Evolutionary conservation across 345 rosid genomes (phyloP).

Genomic region (Eucalyptus erythrocorys): DNA sequence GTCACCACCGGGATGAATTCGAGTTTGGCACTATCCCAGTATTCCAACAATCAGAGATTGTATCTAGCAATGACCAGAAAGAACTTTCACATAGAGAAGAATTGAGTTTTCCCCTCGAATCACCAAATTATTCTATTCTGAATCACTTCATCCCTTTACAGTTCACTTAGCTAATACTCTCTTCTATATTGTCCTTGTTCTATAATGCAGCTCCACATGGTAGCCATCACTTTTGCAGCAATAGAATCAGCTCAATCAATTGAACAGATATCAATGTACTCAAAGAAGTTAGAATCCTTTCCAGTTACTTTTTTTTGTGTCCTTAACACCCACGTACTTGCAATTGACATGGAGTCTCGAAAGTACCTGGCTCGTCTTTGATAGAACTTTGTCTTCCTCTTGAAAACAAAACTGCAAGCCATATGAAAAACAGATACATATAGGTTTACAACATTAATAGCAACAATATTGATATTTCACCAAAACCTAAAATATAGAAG

Average conservation of each 20-base stretch:
- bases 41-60: background rate
- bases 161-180: background rate
- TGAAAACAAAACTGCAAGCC: slow-evolving; percentile 59
- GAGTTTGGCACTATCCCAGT: background rate
- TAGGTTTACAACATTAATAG: background rate
- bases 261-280: background rate
- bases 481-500: background rate
- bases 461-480: background rate
- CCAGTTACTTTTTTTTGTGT: background rate
- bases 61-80: background rate
- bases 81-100: background rate
- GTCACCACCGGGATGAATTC: background rate
- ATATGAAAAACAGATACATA: background rate
- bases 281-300: background rate
- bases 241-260: background rate
- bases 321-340: background rate
- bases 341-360: background rate
- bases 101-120: background rate
- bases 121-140: background rate
- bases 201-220: background rate
- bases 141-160: background rate
- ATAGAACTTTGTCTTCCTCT: slow-evolving; percentile 70
- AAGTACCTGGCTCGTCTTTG: slow-evolving; percentile 76
- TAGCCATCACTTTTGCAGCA: background rate
- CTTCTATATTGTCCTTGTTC: background rate